Evolutionary conservation across 805 yeast species (phyloP), one percentile per base, ranked within the genome.

Genomic region (Kluyveromyces wickerhamii): DNA sequence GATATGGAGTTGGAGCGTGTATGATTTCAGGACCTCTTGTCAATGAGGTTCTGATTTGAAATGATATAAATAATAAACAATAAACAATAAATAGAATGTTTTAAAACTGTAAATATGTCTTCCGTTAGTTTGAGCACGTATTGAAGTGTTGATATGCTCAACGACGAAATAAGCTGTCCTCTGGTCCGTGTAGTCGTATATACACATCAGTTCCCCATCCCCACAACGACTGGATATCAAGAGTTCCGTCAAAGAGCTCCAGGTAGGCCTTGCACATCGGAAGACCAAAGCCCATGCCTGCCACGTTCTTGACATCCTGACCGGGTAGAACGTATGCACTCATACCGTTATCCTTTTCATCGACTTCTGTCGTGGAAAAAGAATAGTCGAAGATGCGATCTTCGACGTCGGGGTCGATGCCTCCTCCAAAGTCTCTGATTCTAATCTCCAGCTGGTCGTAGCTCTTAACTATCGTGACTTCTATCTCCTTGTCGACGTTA

Each of bases 241-340:
- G 65, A 29, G 64, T 65, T 2, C 92, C 92, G 27, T 79, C 80
- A 52, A 82, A 80, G 52, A 79, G 68, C 49, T 77, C 82, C 20
- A 80, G 75, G 48, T 82, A 82, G 0, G 85, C 80, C 46, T 74
- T 64, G 40, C 88, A 82, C 42, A 89, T 63, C 5, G 97, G 97
- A 36, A 89, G 59, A 0, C 98, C 98, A 53, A 86, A 89, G 1
- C 97, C 97, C 83, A 92, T 82, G 0, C 98, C 98, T 0, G 96
- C 95, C 22, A 89, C 72, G 15, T 69, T 68, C 29, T 67, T 66
- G 1, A 83, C 80, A 2, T 79, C 79, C 16, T 70, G 67, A 2
- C 87, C 88, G 0, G 87, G 88, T 21, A 81, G 77, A 19, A 72
- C 72, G 47, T 81, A 80, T 39, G 56, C 67, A 45, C 44, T 65